These are phyloP conservation scores for Carex sylvatica DNA, from an alignment of 202 grass and related monocot species.

Conservation along the genomic window DNA sequence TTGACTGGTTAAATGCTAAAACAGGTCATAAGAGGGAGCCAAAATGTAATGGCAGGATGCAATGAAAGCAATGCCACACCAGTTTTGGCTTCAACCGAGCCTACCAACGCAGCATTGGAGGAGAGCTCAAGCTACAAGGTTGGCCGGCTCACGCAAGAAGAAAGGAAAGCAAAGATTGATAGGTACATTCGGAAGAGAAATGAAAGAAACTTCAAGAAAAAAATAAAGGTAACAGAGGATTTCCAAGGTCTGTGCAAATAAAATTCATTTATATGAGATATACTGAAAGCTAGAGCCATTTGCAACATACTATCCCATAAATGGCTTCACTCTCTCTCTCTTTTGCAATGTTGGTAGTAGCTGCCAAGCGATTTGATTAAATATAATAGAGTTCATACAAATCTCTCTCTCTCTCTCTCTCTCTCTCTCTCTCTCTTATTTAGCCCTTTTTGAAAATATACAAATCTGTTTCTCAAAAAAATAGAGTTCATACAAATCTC, in stretches of 20 bases:
- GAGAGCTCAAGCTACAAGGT: constrained; percentile 68
- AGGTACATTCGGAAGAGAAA: constrained; percentile 96
- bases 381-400: too few species aligned
- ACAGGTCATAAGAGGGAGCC: constrained; percentile 51
- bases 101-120: constrained; percentile 38
- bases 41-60: constrained; percentile 47
- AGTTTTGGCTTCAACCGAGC: constrained; percentile 7
- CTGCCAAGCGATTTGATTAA: too few species aligned
- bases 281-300: neutral
- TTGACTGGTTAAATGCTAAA: constrained; percentile 9
- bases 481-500: too few species aligned
- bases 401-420: too few species aligned
- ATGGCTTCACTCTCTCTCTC: neutral
- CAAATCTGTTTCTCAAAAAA: too few species aligned
- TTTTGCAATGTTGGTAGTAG: too few species aligned
- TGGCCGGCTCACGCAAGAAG: constrained; percentile 66
- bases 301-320: neutral
- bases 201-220: constrained; percentile 93
- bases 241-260: neutral
- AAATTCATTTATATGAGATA: neutral
- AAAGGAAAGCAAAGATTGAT: constrained; percentile 91
- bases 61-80: constrained; percentile 33
- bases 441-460: constrained; percentile 5
- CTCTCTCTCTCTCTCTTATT: neutral
- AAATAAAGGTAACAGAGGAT: constrained; percentile 80